Evolutionary conservation across 164 flowering plant species (phyloP), one percentile per base, ranked within the genome.

Genomic region (Vitis rupestris): DNA sequence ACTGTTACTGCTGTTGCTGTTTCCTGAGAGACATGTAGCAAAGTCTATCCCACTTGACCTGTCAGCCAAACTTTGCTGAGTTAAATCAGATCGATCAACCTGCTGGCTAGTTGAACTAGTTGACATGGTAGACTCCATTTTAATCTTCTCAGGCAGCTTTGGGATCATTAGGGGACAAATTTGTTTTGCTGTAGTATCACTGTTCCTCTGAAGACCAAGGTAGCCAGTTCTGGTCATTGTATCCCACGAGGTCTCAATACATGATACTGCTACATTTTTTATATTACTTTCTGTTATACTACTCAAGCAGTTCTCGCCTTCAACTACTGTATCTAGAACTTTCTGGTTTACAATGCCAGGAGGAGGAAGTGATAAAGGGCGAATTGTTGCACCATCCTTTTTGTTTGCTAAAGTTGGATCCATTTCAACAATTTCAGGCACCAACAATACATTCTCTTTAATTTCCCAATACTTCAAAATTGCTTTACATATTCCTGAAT

Each of bases 381-480:
- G 47, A 37, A 51, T 52, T 23, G 50, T 59, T 17, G 74, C 66
- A 59, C 74, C 81, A 50, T 69, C 76, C 76, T 79, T 75, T 59
- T 56, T 63, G 27, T 63, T 69, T 27, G 61, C 67, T 23, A 56
- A 13, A 23, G 44, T 69, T 12, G 11, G 59, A 14, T 37, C 73
- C 27, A 63, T 48, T 53, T 73, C 80, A 59, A 59, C 73, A 53
- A 11, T 57, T 61, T 62, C 80, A 58, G 69, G 61, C 71, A 59
- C 68, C 51, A 74, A 65, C 2, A 82, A 65, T 29, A 73, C 10
- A 59, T 61, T 75, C 70, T 72, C 80, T 11, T 87, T 82, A 13
- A 90, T 74, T 57, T 78, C 77, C 97, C 97, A 96, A 70, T 90
- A 87, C 64, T 81, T 83, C 50, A 77, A 53, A 78, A 96, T 86